These are phyloP conservation scores for Ceratobasidium sp. DNA, from an alignment of 1,284 basidiomycete species.

Conservation along the genomic window DNA sequence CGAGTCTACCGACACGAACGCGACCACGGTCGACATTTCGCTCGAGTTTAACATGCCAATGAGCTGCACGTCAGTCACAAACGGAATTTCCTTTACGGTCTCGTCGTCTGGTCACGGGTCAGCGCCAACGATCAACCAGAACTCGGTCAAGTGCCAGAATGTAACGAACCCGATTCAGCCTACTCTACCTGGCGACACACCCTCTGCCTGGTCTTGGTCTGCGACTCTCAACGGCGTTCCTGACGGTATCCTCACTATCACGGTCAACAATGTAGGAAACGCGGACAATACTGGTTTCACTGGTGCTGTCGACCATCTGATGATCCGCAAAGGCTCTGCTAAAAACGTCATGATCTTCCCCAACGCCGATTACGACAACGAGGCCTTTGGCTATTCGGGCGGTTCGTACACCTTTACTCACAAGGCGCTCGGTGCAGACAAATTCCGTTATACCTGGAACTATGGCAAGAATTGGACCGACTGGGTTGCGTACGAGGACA, in stretches of 20 bases:
- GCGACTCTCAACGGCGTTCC: constrained; percentile 76
- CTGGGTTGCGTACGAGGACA: constrained; percentile 81
- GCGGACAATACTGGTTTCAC: constrained; percentile 60
- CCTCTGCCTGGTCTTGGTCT: constrained; percentile 76
- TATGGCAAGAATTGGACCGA: constrained; percentile 86
- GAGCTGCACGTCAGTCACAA: constrained; percentile 75
- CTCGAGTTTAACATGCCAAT: constrained; percentile 83
- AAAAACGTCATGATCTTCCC: constrained; percentile 87
- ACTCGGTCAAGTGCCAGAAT: constrained; percentile 61
- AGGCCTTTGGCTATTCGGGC: constrained; percentile 68
- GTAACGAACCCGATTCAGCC: constrained; percentile 62
- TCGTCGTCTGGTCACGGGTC: constrained; percentile 72
- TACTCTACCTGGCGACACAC: constrained; percentile 64
- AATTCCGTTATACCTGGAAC: constrained; percentile 85
- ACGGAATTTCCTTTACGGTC: constrained; percentile 71
- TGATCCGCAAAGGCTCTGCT: constrained; percentile 78
- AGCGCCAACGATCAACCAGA: constrained; percentile 62
- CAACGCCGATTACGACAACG: constrained; percentile 76
- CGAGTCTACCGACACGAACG: constrained; percentile 62
- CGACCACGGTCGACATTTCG: constrained; percentile 70
- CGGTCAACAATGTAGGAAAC: constrained; percentile 67
- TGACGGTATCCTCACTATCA: constrained; percentile 82
- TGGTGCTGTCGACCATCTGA: constrained; percentile 73
- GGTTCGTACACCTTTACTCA: constrained; percentile 80
- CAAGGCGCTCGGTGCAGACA: constrained; percentile 85